Conservation (phyloP, 139 green algal genomes). For the Volvox reticuliferus region DNA sequence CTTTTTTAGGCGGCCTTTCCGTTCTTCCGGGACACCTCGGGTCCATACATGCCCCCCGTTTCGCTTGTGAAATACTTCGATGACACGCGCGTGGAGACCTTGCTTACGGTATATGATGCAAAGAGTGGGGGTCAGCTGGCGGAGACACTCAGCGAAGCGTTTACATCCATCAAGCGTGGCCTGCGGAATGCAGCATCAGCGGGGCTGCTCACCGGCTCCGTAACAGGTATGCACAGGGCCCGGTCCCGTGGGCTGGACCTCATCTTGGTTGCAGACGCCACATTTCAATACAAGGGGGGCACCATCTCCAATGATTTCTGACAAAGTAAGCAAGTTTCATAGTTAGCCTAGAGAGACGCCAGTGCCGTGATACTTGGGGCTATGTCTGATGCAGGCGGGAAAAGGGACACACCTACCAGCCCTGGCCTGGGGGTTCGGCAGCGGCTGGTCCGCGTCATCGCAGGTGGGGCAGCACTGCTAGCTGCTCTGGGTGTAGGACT, state of each 20-base stretch:
- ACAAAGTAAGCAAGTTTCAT: too few species aligned
- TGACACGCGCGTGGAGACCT: conserved; percentile 57
- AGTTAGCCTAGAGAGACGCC: too few species aligned
- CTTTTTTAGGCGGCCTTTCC: conserved; percentile 63
- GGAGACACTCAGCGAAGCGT: conserved; percentile 31
- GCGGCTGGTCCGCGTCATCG: neutral
- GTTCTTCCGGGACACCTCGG: conserved; percentile 58
- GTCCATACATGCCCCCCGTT: neutral
- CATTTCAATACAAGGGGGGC: too few species aligned
- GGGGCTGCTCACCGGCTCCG: neutral
- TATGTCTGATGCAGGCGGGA: too few species aligned
- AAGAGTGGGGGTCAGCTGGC: conserved; percentile 41
- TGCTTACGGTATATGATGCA: conserved; percentile 59
- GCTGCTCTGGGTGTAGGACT: neutral
- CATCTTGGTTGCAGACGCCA: too few species aligned
- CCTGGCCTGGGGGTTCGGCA: neutral
- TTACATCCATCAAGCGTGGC: conserved; percentile 13
- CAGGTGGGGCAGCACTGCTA: neutral
- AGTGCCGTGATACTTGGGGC: too few species aligned
- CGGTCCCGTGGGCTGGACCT: too few species aligned
- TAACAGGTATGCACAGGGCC: neutral
- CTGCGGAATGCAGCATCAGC: neutral
- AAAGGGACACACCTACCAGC: too few species aligned
- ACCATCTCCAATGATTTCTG: too few species aligned
- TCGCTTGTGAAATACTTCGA: conserved; percentile 71